These are phyloP conservation scores for Rheum nobile DNA, from an alignment of 148 eudicot genomes.

Conservation along the genomic window DNA sequence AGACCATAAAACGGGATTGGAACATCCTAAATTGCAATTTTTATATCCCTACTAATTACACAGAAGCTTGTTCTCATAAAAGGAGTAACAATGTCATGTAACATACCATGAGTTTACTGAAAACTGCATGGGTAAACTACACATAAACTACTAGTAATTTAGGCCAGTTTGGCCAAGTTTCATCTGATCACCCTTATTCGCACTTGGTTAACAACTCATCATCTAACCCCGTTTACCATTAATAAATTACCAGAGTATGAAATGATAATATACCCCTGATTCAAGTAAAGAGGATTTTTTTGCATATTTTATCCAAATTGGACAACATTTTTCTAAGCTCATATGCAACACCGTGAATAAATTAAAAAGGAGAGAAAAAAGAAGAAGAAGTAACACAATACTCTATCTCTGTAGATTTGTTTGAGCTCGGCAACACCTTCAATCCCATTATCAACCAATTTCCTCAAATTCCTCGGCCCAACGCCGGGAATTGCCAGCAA, in stretches of 20 bases:
- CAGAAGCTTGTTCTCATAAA: not conserved
- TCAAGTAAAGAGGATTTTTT: not conserved
- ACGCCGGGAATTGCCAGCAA: slow-evolving; percentile 89
- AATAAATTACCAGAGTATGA: not conserved
- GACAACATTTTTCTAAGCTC: not conserved
- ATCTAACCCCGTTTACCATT: not conserved
- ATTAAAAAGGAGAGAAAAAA: not conserved
- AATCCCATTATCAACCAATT: slow-evolving; percentile 79
- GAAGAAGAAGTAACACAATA: slow-evolving; percentile 3
- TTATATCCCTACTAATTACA: not conserved
- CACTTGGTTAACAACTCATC: not conserved
- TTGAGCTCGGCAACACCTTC: slow-evolving; percentile 79
- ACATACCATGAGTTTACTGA: not conserved
- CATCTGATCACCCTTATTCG: not conserved
- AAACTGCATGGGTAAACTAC: not conserved
- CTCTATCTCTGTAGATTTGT: slow-evolving; percentile 76
- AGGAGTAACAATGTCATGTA: not conserved
- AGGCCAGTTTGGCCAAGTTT: too few relatives aligned
- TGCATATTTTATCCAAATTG: not conserved
- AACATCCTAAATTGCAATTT: not conserved
- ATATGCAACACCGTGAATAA: not conserved
- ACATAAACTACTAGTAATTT: not conserved
- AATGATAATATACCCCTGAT: not conserved
- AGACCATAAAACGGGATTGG: not conserved
- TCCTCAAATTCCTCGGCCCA: slow-evolving; percentile 92